Evolutionary conservation across 108 stramenopile genomes (phyloP).

Genomic region (Skeletonema potamos): DNA sequence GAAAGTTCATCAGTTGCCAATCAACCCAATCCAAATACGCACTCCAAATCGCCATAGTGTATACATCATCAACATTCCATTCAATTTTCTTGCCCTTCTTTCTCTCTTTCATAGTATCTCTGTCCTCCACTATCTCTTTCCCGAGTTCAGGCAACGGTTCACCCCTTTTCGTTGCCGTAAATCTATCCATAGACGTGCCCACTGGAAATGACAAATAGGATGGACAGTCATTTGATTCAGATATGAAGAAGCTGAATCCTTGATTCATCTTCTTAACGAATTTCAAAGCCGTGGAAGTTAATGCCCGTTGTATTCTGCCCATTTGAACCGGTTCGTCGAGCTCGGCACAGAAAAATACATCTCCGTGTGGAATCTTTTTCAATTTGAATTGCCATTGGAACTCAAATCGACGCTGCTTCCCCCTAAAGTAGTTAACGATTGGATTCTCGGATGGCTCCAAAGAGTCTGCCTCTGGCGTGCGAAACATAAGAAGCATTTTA

Average conservation of each 20-base stretch:
- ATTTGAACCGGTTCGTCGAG: slow-evolving; percentile 80
- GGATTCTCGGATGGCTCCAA: slow-evolving; percentile 40
- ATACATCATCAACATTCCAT: slow-evolving; percentile 82
- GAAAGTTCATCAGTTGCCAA: slow-evolving; percentile 81
- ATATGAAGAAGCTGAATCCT: slow-evolving; percentile 36
- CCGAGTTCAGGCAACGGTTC: slow-evolving; percentile 77
- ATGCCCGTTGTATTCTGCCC: slow-evolving; percentile 87
- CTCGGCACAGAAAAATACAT: slow-evolving; percentile 81
- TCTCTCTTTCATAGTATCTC: slow-evolving; percentile 63
- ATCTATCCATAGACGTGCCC: slow-evolving; percentile 77
- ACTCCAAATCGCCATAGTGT: slow-evolving; percentile 85
- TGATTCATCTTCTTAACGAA: slow-evolving; percentile 84
- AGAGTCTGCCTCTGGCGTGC: slow-evolving; percentile 83
- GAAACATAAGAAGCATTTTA: slow-evolving; percentile 81
- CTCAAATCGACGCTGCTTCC: slow-evolving; percentile 88
- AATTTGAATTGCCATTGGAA: slow-evolving; percentile 89
- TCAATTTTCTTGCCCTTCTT: slow-evolving; percentile 60
- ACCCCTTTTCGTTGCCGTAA: slow-evolving; percentile 80
- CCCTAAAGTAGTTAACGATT: slow-evolving; percentile 57
- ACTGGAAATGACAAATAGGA: slow-evolving; percentile 89
- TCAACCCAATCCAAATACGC: slow-evolving; percentile 81
- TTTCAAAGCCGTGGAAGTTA: slow-evolving; percentile 82
- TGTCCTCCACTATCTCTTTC: slow-evolving; percentile 64
- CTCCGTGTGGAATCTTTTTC: slow-evolving; percentile 73
- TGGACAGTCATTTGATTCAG: slow-evolving; percentile 35